Evolutionary conservation across 164 flowering plant genomes (phyloP), one percentile per base, ranked within the genome.

Genomic region (Macadamia tetraphylla): DNA sequence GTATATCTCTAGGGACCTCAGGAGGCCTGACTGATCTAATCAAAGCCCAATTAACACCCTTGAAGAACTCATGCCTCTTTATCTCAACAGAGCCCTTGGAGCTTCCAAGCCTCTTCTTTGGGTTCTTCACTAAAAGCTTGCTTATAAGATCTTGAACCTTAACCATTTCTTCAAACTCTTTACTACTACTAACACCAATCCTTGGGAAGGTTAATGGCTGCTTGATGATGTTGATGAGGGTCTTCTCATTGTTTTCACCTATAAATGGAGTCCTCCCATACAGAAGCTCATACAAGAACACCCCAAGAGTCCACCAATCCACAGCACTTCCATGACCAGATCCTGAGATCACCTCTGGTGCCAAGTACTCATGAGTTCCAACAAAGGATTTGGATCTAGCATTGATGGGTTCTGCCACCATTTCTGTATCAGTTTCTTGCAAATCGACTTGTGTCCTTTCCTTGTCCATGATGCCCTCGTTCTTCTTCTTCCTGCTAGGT

Each of bases 251-350:
- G 77, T 77, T 88, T 43, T 87, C 92, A 0, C 98, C 96, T 68
- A 84, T 92, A 70, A 92, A 92, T 0, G 98, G 98, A 5, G 98
- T 90, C n/a, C 48, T 79, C 3, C 98, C 96, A 56, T 83, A 88
- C 42, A 92, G 10, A 77, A 92, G 71, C 68, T 92, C 98, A 73
- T 83, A 92, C 65, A 92, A 62, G 64, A 92, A 90, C 71, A 88
- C 89, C 51, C 98, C 98, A 13, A 87, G 69, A 1, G 98, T 87
- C 98, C 98, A 92, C 98, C 98, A 92, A 64, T 92, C 98, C 10
- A 92, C 98, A 0, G 87, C 91, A 23, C 86, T 77, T 1, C 98
- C 96, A 65, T 92, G 98, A 62, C 96, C 96, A 65, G 73, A 79
- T 7, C 96, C 98, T 0, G 91, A 82, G 63, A 92, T 86, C 65